A percentile compares a stretch with the other conserved stretches of the same genome.
phyloP scores from a whole-genome alignment of 2,329 filamentous ascomycete genomes.

The Pseudogymnoascus sp. region DNA sequence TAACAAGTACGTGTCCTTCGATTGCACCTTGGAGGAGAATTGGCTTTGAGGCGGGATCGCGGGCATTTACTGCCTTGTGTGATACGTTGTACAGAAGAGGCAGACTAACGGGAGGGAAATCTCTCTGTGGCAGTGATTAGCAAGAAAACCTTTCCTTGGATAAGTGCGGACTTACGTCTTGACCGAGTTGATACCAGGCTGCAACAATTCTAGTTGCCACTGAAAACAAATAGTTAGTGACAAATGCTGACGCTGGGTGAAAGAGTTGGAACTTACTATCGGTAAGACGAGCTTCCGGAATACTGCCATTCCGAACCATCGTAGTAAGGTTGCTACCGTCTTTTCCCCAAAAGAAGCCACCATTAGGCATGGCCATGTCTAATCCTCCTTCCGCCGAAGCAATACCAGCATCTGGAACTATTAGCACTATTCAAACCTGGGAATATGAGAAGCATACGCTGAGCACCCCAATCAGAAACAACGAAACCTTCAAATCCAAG shows the following conservation, averaged over 20 bases:
- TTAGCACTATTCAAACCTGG: constrained; percentile 65
- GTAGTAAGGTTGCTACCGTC: constrained; percentile 40
- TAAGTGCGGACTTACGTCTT: constrained; percentile 55
- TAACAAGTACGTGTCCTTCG: constrained; percentile 59
- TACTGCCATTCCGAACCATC: constrained; percentile 51
- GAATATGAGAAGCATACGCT: constrained; percentile 72
- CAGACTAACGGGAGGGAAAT: constrained; percentile 42
- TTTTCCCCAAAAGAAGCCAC: constrained; percentile 30
- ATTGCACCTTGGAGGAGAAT: constrained; percentile 48
- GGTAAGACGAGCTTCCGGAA: constrained; percentile 45
- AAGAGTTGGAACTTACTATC: constrained; percentile 58
- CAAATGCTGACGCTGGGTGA: constrained; percentile 37
- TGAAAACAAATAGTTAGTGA: constrained; percentile 61
- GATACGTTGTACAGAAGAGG: constrained; percentile 38
- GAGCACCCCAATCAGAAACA: constrained; percentile 81
- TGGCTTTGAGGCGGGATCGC: constrained; percentile 40
- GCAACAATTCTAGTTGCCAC: constrained; percentile 56
- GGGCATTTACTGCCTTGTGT: constrained; percentile 45
- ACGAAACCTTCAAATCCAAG: constrained; percentile 81
- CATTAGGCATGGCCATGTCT: constrained; percentile 69
- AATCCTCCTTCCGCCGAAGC: constrained; percentile 71
- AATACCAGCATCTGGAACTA: constrained; percentile 72
- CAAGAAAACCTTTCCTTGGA: not conserved
- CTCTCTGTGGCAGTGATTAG: constrained; percentile 32
- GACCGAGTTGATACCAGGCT: constrained; percentile 49